A percentile compares a stretch with the other conserved stretches of the same genome.
Conservation (phyloP, 257 asterid genomes). For the Salvia rosmarinus region DNA sequence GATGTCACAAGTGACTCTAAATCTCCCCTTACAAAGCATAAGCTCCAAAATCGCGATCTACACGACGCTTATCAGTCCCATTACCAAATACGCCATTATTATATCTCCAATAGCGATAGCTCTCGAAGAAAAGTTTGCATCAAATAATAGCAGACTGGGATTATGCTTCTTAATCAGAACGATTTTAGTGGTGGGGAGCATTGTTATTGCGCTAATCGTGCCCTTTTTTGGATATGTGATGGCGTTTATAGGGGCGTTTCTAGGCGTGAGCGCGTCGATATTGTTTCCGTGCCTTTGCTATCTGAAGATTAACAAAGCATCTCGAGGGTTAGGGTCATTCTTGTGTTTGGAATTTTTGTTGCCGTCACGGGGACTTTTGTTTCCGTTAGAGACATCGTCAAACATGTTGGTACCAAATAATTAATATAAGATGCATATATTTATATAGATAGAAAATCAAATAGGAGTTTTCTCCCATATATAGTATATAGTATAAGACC, state of each 20-base stretch:
- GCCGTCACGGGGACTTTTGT: conserved; percentile 44
- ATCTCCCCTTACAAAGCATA: conserved; percentile 42
- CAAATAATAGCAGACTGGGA: background rate
- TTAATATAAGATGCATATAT: background rate
- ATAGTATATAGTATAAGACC: no score
- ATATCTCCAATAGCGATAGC: conserved; percentile 35
- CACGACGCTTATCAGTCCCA: conserved; percentile 47
- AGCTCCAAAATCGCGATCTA: conserved; percentile 57
- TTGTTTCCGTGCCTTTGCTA: conserved; percentile 60
- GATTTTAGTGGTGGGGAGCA: conserved; percentile 23
- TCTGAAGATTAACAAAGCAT: conserved; percentile 45
- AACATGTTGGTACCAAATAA: conserved; percentile 11
- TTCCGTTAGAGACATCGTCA: conserved; percentile 45
- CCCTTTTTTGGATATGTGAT: conserved; percentile 50
- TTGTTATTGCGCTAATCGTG: conserved; percentile 22
- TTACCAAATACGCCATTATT: conserved; percentile 50
- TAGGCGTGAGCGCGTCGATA: conserved; percentile 39
- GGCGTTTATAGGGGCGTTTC: conserved; percentile 57
- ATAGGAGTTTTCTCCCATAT: no score
- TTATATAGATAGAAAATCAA: no score
- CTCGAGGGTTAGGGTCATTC: conserved; percentile 31
- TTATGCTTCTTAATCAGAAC: conserved; percentile 23
- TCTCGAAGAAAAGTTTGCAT: conserved; percentile 25
- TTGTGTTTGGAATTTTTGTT: conserved; percentile 40
- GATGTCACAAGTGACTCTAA: conserved; percentile 51